Conservation (phyloP, 208 protist species). For the Trypanosomatidae sp. region DNA sequence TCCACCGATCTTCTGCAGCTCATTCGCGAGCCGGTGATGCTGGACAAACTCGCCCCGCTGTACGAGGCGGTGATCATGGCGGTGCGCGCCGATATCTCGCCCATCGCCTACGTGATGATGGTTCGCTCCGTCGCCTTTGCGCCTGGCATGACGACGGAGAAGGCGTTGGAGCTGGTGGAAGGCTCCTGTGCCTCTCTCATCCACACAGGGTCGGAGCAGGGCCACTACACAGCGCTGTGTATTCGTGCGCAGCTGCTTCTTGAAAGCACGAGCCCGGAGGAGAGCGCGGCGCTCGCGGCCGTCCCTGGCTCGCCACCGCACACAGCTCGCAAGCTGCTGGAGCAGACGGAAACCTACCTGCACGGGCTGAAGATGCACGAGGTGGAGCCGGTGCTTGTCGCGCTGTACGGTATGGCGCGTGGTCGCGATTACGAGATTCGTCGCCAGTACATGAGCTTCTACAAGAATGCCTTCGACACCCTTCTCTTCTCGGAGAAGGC, state of each 20-base stretch:
- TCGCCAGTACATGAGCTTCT: conserved; percentile 76
- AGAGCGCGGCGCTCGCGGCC: conserved; percentile 26
- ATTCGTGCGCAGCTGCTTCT: conserved; percentile 84
- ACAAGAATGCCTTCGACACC: conserved; percentile 84
- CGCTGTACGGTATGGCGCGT: conserved; percentile 66
- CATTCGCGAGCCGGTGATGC: conserved; percentile 60
- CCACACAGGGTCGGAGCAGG: conserved; percentile 44
- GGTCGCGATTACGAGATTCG: conserved; percentile 86
- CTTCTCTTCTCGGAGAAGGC: conserved; percentile 75
- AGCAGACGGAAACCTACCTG: conserved; percentile 68
- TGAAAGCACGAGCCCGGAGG: conserved; percentile 37
- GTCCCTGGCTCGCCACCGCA: conserved; percentile 53
- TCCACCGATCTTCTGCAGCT: conserved; percentile 60
- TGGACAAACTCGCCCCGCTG: conserved; percentile 61
- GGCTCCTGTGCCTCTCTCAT: conserved; percentile 53
- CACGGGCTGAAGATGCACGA: conserved; percentile 82
- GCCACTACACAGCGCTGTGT: conserved; percentile 65
- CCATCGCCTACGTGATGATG: conserved; percentile 84
- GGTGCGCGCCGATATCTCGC: conserved; percentile 79
- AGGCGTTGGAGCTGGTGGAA: conserved; percentile 68
- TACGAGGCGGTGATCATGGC: conserved; percentile 68
- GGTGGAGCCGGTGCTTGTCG: conserved; percentile 79
- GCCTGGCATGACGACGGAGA: conserved; percentile 56
- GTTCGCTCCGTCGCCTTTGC: conserved; percentile 76
- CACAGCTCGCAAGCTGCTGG: conserved; percentile 73